Evolutionary conservation across 176 grass and related monocot species (phyloP), one percentile per base, ranked within the genome.

Genomic region (Zea luxurians): DNA sequence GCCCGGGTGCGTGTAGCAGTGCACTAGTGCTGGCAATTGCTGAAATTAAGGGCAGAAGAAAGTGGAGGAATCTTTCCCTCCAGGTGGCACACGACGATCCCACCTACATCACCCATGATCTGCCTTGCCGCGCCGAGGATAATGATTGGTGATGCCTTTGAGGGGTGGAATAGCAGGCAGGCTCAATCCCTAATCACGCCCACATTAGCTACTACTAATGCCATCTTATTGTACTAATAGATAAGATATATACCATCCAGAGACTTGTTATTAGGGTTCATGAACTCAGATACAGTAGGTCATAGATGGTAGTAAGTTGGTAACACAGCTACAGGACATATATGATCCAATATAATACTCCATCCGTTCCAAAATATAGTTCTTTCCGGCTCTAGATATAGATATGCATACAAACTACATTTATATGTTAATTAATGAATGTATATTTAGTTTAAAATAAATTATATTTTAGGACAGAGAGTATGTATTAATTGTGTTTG

Each of bases 61-160:
- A 66, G 35, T 62, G 80, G 40, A 67, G 81, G 86, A 86, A 91
- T 91, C 87, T 86, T 91, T 52, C 44, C 20, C 54, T 82, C 87
- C 85, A 88, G 85, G 76, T 97, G 90, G 90, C 93, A 90, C 90
- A 84, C 80, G 76, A 92, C 80, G 76, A 92, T 90, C 83, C 84
- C 77, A 85, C 83, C 84, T 83, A 71, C 80, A 81, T 82, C 49
- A 84, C 71, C 74, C 70, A 87, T 82, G 74, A 90, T 97, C 81
- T 37, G 80, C 70, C 54, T 46, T 42, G 44, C 15, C 9, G 6
- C 76, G 61, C 15, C 9, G 6, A 79, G 61, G 83, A 88, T 86
- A 86, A 97, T 90, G 69, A 97, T 97, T 97, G 88, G 86, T 49
- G 80, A 88, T 81, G 83, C 85, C 69, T 84, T 62, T 62, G 83